phyloP scores from a whole-genome alignment of 768 basidiomycete species.

The Suillus subaureus region DNA sequence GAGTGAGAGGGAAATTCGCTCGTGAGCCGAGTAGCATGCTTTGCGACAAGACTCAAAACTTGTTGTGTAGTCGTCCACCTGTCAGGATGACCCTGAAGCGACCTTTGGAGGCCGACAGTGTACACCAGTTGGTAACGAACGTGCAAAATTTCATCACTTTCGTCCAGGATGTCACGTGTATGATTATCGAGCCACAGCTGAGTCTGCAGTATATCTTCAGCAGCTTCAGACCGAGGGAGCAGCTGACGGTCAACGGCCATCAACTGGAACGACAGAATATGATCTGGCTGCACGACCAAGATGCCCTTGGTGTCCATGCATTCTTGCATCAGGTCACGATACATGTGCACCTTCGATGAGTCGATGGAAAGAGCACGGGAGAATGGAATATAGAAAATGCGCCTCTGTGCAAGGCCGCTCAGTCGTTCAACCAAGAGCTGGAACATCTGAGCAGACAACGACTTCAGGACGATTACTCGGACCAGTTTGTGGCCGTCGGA shows the following conservation, averaged over 20 bases:
- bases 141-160: not conserved
- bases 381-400: slow-evolving; percentile 31
- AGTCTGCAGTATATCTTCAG: slow-evolving; percentile 26
- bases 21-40: slow-evolving; percentile 17
- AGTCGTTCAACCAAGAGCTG: slow-evolving; percentile 26
- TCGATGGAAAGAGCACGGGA: slow-evolving; percentile 23
- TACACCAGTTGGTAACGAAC: slow-evolving; percentile 2
- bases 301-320: slow-evolving; percentile 26
- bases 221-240: slow-evolving; percentile 1
- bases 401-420: slow-evolving; percentile 28
- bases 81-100: not conserved
- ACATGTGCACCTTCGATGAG: slow-evolving; percentile 16
- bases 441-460: slow-evolving; percentile 31
- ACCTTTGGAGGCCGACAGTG: not conserved
- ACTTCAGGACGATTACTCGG: slow-evolving; percentile 31
- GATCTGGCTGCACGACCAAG: slow-evolving; percentile 32
- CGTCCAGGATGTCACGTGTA: not conserved
- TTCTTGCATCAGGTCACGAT: slow-evolving; percentile 22
- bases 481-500: slow-evolving; percentile 27
- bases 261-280: slow-evolving; percentile 33
- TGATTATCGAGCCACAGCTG: slow-evolving; percentile 12
- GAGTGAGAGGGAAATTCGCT: slow-evolving; percentile 13
- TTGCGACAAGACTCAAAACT: slow-evolving; percentile 28
- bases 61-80: slow-evolving; percentile 30
- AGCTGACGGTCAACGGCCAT: slow-evolving; percentile 27